Base-by-base conservation (phyloP, 305 asterid genomes). In the Solanum hybrid region DNA sequence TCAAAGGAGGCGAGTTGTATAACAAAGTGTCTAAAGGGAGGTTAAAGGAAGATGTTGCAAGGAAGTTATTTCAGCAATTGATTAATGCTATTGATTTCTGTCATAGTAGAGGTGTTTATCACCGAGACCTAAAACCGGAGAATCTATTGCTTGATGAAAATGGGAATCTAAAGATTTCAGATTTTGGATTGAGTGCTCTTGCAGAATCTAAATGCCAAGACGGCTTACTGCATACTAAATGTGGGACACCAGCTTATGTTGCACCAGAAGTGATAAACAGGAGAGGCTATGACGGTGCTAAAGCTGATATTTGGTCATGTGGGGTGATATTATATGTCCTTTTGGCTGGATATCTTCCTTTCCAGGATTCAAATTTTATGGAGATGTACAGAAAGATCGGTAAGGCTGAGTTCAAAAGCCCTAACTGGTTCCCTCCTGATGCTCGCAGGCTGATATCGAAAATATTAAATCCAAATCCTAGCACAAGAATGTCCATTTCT, bases 181-280 rank as follows among this genome's bases (percentile, higher is more conserved):
- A 96, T 70, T 96, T 96, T 89, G 98, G 98, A 82, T 90, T 95
- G 95, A 95, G 98, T 51, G 95, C 96, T 0, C 90, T 96, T 1
- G 93, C 94, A 0, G 97, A 93, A 39, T 92, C 94, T 9, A 94
- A 91, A 89, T 89, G 93, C 57, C 94, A 94, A 80, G 98, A 96
- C 6, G 97, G 98, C 7, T 88, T 96, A 17, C 95, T 96, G 57
- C 98, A 96, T 93, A 96, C 98, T 1, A 91, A 94, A 0, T 95
- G 98, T 79, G 98, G 98, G 31, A 96, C 98, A 7, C 97, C 97
- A 5, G 96, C 97, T 9, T 96, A 96, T 91, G 98, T 95, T 88
- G 95, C 98, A 33, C 98, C 97, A 0, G 98, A 96, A 89, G 96
- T 96, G 89, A 94, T 96, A 68, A 92, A 84, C 90, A 89, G 94